A percentile compares a stretch with the other conserved stretches of the same genome.
Conservation (phyloP, 2,329 filamentous ascomycete species). For the Sporothrix curviconia region DNA sequence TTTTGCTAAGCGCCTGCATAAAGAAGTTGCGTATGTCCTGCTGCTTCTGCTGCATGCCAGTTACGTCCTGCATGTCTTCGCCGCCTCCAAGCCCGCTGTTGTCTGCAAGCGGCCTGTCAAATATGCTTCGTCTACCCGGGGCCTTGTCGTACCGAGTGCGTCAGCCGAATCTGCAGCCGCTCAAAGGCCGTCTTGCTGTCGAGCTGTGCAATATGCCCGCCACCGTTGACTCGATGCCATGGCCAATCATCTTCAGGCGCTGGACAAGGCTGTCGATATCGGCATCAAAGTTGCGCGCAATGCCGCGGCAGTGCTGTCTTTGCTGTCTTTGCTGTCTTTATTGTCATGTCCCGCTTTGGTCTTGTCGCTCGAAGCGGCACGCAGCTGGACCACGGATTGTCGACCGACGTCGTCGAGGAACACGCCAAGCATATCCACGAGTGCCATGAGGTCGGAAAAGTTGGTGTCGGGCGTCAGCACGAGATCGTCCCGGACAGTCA, state of each 20-base stretch:
- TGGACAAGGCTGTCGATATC: conserved; percentile 61
- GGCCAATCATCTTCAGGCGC: conserved; percentile 50
- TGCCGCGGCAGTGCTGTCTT: conserved; percentile 24
- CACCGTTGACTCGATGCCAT: conserved; percentile 65
- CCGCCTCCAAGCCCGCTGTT: background rate
- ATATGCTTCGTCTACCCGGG: conserved; percentile 48
- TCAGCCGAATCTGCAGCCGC: conserved; percentile 64
- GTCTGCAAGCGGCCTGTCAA: conserved; percentile 11
- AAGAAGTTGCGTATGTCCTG: conserved; percentile 20
- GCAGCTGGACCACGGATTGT: conserved; percentile 15
- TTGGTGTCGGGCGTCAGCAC: conserved; percentile 51
- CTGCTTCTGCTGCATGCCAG: conserved; percentile 13
- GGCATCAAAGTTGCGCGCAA: conserved; percentile 52
- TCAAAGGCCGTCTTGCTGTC: conserved; percentile 73
- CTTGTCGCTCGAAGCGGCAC: background rate
- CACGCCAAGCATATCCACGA: conserved; percentile 64
- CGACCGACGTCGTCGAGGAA: conserved; percentile 54
- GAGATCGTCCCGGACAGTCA: conserved; percentile 34
- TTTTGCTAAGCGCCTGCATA: conserved; percentile 9
- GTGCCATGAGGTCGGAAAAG: conserved; percentile 61
- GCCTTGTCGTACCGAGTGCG: conserved; percentile 64
- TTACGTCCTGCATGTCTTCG: background rate
- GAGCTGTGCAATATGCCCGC: conserved; percentile 63
- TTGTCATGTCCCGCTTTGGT: too few relatives aligned
- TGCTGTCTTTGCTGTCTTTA: background rate